A percentile compares a stretch with the other conserved stretches of the same genome.
phyloP scores from a whole-genome alignment of 306 rosid species.

The Cucurbita moschata region DNA sequence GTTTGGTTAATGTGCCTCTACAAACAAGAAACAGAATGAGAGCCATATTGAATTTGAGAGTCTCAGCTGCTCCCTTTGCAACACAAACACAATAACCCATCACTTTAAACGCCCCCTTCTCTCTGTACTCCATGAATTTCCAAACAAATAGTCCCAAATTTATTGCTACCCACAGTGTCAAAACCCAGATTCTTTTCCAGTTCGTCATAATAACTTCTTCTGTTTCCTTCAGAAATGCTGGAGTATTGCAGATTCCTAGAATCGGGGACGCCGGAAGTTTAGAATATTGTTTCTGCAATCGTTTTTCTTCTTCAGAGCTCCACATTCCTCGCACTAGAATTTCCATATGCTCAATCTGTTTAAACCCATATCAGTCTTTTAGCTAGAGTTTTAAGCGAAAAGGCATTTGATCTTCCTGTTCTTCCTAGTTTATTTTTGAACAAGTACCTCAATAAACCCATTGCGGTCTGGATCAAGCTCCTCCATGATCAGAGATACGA shows the following conservation, averaged over 20 bases:
- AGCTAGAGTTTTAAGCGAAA: not conserved
- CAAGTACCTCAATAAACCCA: constrained; percentile 46
- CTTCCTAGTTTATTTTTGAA: no score
- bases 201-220: constrained; percentile 13
- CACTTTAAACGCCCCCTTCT: constrained; percentile 26
- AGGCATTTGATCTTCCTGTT: not conserved
- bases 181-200: constrained; percentile 45
- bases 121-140: constrained; percentile 34
- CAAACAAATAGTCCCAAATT: constrained; percentile 27
- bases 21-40: constrained; percentile 50
- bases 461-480: constrained; percentile 44
- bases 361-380: not conserved
- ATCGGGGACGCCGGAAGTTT: not conserved
- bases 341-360: constrained; percentile 58
- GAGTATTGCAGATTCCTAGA: constrained; percentile 31
- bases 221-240: constrained; percentile 7
- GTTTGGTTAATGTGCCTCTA: constrained; percentile 36
- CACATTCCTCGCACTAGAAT: constrained; percentile 16
- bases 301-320: not conserved
- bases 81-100: constrained; percentile 48
- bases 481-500: constrained; percentile 58
- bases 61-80: constrained; percentile 67
- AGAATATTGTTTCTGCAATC: not conserved
- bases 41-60: constrained; percentile 67
- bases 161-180: constrained; percentile 31